These are phyloP conservation scores for Fraxinus ornus DNA, from an alignment of 305 asterid species.

Conservation along the genomic window DNA sequence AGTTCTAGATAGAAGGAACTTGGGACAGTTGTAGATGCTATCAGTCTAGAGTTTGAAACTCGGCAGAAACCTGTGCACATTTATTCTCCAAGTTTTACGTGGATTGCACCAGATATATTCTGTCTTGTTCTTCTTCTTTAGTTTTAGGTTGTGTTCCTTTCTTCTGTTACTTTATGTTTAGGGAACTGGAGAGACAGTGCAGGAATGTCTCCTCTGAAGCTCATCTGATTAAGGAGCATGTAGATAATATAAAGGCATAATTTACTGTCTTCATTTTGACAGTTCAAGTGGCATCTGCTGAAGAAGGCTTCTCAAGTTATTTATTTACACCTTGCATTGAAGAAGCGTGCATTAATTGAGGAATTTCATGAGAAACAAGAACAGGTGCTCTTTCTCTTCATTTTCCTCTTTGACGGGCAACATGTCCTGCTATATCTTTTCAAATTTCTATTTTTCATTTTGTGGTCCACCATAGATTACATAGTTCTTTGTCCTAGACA, in stretches of 20 bases:
- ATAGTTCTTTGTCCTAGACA: neutral
- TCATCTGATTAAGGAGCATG: neutral
- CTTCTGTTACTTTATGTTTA: neutral
- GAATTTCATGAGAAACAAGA: conserved; percentile 93
- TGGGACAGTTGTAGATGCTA: neutral
- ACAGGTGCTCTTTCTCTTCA: conserved; percentile 59
- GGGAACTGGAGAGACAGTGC: neutral
- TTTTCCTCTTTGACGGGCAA: conserved; percentile 15
- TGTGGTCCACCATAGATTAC: neutral
- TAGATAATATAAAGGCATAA: neutral
- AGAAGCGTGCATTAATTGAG: conserved; percentile 80
- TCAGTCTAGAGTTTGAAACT: neutral
- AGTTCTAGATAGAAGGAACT: neutral
- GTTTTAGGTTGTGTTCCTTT: neutral
- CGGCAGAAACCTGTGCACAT: neutral
- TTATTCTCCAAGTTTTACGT: neutral
- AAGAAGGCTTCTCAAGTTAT: conserved; percentile 93
- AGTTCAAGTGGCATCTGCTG: conserved; percentile 81
- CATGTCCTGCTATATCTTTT: conserved; percentile 23
- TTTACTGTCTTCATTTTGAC: conserved; percentile 20
- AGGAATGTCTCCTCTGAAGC: neutral
- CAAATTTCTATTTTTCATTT: neutral
- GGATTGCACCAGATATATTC: neutral
- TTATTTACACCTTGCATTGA: conserved; percentile 78
- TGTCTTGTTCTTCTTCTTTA: no score